Percentiles rank a stretch among this genome's conserved stretches.
Conservation (phyloP, 257 asterid genomes). For the Apocynum venetum region DNA sequence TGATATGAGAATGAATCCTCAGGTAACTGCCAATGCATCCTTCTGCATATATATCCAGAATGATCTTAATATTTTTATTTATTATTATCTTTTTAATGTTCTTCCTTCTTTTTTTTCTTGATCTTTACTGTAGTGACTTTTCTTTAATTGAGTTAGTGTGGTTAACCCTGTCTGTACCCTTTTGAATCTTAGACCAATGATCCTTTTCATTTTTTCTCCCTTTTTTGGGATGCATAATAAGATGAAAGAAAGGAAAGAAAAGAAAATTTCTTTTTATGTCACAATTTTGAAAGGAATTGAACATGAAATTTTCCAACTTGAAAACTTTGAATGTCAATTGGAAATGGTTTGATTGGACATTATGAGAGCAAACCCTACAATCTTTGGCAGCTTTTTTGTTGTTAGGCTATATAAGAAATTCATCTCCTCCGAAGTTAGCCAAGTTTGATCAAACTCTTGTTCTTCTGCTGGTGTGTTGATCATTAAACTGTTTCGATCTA, state of each 20-base stretch:
- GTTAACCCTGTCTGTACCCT: not conserved
- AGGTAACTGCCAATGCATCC: constrained; percentile 41
- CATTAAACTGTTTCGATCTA: not conserved
- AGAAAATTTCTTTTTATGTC: not conserved
- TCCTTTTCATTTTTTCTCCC: not conserved
- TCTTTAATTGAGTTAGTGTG: not conserved
- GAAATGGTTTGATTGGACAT: not conserved
- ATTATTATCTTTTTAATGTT: not conserved
- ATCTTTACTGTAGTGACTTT: not conserved
- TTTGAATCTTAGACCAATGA: not conserved
- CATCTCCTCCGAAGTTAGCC: not conserved
- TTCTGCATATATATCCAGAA: not conserved
- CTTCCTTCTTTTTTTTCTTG: not conserved
- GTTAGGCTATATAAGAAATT: not conserved
- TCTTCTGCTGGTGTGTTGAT: not conserved
- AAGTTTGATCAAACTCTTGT: not conserved
- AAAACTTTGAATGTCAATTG: not conserved
- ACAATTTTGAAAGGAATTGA: not conserved
- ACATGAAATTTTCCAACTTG: not conserved
- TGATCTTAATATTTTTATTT: not conserved
- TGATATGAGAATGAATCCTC: constrained; percentile 97
- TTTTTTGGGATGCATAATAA: not conserved
- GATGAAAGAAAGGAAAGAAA: not conserved
- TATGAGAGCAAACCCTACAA: not conserved
- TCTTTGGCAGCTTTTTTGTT: not conserved